Evolutionary conservation across 768 basidiomycete genomes (phyloP).

Genomic region (Steccherinum ochraceum): DNA sequence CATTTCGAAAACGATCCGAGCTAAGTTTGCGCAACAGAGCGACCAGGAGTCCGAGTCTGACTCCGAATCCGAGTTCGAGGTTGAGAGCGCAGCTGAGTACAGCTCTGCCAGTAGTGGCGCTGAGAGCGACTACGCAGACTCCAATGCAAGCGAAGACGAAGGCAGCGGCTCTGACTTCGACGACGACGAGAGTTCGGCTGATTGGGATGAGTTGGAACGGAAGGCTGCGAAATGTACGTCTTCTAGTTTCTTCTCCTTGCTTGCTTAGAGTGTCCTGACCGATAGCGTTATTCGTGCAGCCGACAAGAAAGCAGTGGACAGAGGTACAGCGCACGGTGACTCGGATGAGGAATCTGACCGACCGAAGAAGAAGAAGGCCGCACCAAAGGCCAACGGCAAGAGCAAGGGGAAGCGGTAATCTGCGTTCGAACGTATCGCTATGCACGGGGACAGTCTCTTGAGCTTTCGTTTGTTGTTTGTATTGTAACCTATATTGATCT

Average conservation of each 20-base stretch:
- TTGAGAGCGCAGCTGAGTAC: slow-evolving; percentile 36
- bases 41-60: slow-evolving; percentile 60
- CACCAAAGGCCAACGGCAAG: slow-evolving; percentile 24
- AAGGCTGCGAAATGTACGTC: slow-evolving; percentile 81
- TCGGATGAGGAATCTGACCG: slow-evolving; percentile 33
- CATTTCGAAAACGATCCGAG: background rate
- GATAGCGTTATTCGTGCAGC: slow-evolving; percentile 21
- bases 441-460: too few species aligned
- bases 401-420: slow-evolving; percentile 19
- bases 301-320: slow-evolving; percentile 38
- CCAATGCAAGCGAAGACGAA: slow-evolving; percentile 47
- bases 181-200: slow-evolving; percentile 71
- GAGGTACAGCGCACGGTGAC: slow-evolving; percentile 25
- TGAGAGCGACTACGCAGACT: slow-evolving; percentile 45
- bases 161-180: slow-evolving; percentile 65
- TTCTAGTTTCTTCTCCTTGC: background rate
- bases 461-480: background rate
- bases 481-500: background rate
- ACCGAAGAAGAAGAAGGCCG: slow-evolving; percentile 35
- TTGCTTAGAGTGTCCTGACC: background rate
- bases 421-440: too few species aligned
- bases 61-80: slow-evolving; percentile 63
- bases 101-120: slow-evolving; percentile 41
- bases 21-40: slow-evolving; percentile 37
- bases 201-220: slow-evolving; percentile 93